These are phyloP conservation scores for Komagataella mondaviorum DNA, from an alignment of 805 yeast species.

Conservation along the genomic window DNA sequence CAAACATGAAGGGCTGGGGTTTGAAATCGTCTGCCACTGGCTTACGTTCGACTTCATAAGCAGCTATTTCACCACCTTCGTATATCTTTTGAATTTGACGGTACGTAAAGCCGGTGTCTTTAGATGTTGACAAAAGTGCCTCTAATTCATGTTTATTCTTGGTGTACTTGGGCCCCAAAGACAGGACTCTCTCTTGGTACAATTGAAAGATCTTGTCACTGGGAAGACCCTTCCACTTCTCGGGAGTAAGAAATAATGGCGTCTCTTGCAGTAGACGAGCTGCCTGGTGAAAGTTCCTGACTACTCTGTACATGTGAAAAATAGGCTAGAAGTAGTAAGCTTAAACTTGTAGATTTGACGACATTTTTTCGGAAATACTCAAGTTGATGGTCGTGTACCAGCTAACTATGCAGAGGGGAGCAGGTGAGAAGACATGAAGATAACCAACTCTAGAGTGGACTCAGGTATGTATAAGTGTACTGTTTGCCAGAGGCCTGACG, in stretches of 20 bases:
- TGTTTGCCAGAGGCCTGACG: no score
- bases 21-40: slow-evolving; percentile 23
- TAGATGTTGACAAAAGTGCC: slow-evolving; percentile 37
- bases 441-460: no score
- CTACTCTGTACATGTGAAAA: neutral
- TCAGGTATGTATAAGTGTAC: no score
- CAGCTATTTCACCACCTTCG: slow-evolving; percentile 26
- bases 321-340: neutral
- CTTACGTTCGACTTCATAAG: slow-evolving; percentile 20
- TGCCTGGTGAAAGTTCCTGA: neutral
- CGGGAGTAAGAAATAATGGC: slow-evolving; percentile 42
- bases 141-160: slow-evolving; percentile 38
- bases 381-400: neutral
- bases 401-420: neutral
- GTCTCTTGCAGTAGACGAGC: neutral
- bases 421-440: no score
- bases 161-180: slow-evolving; percentile 36
- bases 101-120: slow-evolving; percentile 20
- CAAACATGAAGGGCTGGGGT: slow-evolving; percentile 34
- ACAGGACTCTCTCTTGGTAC: slow-evolving; percentile 42
- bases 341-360: neutral
- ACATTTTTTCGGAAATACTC: neutral
- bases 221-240: slow-evolving; percentile 58
- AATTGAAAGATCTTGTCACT: slow-evolving; percentile 48
- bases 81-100: slow-evolving; percentile 20